A percentile compares a stretch with the other conserved stretches of the same genome.
Conservation (phyloP, 345 rosid genomes). For the Rhodamnia rubescens region DNA sequence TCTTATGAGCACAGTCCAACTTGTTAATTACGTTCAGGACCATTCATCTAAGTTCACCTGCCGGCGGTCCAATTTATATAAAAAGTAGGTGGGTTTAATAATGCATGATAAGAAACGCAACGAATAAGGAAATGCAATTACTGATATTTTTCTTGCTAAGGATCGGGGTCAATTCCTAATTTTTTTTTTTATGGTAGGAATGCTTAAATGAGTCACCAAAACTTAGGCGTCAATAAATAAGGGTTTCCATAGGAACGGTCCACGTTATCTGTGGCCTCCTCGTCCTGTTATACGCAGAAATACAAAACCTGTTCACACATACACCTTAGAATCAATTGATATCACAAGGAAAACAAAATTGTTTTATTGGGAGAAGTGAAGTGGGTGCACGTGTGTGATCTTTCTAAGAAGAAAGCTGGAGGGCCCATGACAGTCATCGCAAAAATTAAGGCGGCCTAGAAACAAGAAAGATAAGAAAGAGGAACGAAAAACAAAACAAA, state of each 20-base stretch:
- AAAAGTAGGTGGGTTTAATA: too few species aligned
- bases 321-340: background rate
- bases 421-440: too few species aligned
- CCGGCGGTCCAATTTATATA: background rate
- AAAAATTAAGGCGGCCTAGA: too few species aligned
- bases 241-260: slow-evolving; percentile 8
- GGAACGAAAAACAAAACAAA: too few species aligned
- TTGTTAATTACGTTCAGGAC: background rate
- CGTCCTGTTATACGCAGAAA: slow-evolving; percentile 13
- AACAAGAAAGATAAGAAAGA: too few species aligned
- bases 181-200: too few species aligned
- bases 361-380: background rate
- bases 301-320: background rate
- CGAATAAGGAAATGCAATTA: too few species aligned
- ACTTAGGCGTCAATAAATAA: slow-evolving; percentile 4
- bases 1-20: too few species aligned
- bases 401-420: background rate
- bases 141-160: too few species aligned
- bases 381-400: background rate
- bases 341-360: background rate
- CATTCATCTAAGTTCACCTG: background rate
- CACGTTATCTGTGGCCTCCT: background rate
- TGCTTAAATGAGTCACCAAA: too few species aligned
- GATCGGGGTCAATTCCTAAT: too few species aligned
- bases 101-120: too few species aligned